Conservation (phyloP, 768 basidiomycete genomes). For the Peribolospora kevripleyi region DNA sequence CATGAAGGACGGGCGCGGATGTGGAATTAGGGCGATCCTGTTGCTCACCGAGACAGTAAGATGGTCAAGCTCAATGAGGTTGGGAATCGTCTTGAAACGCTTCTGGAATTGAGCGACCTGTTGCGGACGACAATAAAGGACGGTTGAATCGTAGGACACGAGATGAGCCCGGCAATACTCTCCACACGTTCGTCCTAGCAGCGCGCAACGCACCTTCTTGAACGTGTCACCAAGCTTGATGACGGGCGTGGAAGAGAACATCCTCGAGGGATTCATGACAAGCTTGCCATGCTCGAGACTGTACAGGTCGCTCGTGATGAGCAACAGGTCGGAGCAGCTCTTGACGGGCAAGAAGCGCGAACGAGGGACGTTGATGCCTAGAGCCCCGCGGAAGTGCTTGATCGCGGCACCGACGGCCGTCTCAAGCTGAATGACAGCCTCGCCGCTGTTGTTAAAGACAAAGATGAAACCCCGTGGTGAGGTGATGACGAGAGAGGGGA, state of each 20-base stretch:
- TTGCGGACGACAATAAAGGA: neutral
- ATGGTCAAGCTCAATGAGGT: constrained; percentile 75
- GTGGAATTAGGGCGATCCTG: constrained; percentile 50
- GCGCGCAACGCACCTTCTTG: constrained; percentile 46
- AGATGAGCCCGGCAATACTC: too few species aligned
- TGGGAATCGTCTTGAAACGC: constrained; percentile 82
- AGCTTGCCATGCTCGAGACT: constrained; percentile 68
- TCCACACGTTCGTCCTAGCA: neutral
- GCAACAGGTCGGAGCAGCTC: constrained; percentile 51
- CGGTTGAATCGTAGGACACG: neutral
- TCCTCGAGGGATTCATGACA: constrained; percentile 53
- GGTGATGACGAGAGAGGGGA: neutral
- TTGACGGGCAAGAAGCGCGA: constrained; percentile 53
- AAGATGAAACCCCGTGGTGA: neutral
- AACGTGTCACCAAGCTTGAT: constrained; percentile 91
- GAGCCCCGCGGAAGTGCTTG: constrained; percentile 78
- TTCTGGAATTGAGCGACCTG: constrained; percentile 73
- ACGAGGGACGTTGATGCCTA: constrained; percentile 85
- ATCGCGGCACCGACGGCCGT: constrained; percentile 81
- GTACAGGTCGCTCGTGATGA: constrained; percentile 85
- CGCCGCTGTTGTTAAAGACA: constrained; percentile 34
- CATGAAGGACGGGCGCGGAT: neutral
- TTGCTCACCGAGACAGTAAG: constrained; percentile 82
- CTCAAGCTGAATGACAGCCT: constrained; percentile 68
- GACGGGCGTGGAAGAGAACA: constrained; percentile 67